Evolutionary conservation across 805 yeast species (phyloP).

Genomic region (Candida maesae): DNA sequence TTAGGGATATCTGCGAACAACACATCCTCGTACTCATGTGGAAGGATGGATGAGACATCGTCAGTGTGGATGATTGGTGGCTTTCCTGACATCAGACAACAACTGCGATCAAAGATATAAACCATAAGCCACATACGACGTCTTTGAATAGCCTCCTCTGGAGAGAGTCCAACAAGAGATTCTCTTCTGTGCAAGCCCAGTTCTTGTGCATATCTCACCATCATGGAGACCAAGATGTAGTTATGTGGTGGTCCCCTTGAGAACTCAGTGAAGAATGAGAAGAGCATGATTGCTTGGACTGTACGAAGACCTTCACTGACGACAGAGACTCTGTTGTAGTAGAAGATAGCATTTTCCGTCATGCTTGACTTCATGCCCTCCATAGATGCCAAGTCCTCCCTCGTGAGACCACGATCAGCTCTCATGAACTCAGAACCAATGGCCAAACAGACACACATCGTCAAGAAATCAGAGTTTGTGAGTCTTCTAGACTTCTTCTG

Average conservation of each 20-base stretch:
- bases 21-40: conserved; percentile 10
- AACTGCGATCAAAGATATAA: conserved; percentile 42
- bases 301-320: conserved; percentile 49
- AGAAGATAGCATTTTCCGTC: conserved; percentile 42
- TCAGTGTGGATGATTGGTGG: conserved; percentile 42
- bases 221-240: conserved; percentile 39
- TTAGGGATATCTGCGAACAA: conserved; percentile 5
- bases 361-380: conserved; percentile 27
- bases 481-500: conserved; percentile 6
- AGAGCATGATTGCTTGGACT: conserved; percentile 47
- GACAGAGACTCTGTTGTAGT: conserved; percentile 47
- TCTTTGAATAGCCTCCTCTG: conserved; percentile 35
- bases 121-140: conserved; percentile 48
- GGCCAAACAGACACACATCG: conserved; percentile 29
- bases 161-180: conserved; percentile 33
- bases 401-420: not conserved
- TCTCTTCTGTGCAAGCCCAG: conserved; percentile 55
- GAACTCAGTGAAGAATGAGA: conserved; percentile 36
- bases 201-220: conserved; percentile 52
- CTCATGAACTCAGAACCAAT: conserved; percentile 18
- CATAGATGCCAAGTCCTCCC: conserved; percentile 13
- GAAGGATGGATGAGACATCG: conserved; percentile 30
- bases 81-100: conserved; percentile 43
- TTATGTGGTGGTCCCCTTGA: conserved; percentile 39
- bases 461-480: conserved; percentile 31